Conservation (phyloP, 192 early-diverging fungal species). For the Dispira simplex region DNA sequence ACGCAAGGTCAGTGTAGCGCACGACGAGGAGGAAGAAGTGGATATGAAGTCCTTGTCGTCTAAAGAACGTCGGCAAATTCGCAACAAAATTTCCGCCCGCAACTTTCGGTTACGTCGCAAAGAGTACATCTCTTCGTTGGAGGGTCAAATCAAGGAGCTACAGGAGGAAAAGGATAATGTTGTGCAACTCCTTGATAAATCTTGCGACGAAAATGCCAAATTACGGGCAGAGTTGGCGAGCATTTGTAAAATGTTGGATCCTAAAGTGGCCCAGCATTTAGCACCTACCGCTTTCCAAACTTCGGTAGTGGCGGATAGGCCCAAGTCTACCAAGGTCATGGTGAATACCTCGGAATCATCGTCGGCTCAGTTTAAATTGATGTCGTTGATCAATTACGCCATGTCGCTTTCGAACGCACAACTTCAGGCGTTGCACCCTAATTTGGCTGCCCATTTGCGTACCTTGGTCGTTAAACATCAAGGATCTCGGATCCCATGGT, state of each 20-base stretch:
- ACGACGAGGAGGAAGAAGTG: conserved; percentile 19
- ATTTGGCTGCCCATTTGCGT: too few species aligned
- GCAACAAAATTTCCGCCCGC: conserved; percentile 77
- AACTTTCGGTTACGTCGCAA: conserved; percentile 76
- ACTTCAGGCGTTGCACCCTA: background rate
- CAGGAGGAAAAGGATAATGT: conserved; percentile 32
- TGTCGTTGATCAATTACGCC: too few species aligned
- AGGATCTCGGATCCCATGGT: background rate
- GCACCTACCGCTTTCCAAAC: background rate
- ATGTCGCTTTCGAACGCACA: too few species aligned
- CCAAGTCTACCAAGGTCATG: background rate
- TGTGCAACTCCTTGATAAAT: conserved; percentile 23
- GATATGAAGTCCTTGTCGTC: conserved; percentile 48
- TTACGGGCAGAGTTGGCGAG: conserved; percentile 22
- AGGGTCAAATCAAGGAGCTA: conserved; percentile 35
- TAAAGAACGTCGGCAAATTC: conserved; percentile 65
- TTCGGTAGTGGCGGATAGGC: background rate
- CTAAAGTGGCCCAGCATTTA: conserved; percentile 9
- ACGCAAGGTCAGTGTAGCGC: too few species aligned
- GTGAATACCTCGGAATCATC: too few species aligned
- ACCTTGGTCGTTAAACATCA: too few species aligned
- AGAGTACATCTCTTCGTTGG: conserved; percentile 48
- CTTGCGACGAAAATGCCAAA: conserved; percentile 19
- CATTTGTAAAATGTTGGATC: conserved; percentile 16
- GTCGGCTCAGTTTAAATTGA: too few species aligned